Percentiles rank a stretch among this genome's conserved stretches.
Evolutionary conservation across 768 basidiomycete genomes (phyloP).

Genomic region (Daedaleopsis sinensis): DNA sequence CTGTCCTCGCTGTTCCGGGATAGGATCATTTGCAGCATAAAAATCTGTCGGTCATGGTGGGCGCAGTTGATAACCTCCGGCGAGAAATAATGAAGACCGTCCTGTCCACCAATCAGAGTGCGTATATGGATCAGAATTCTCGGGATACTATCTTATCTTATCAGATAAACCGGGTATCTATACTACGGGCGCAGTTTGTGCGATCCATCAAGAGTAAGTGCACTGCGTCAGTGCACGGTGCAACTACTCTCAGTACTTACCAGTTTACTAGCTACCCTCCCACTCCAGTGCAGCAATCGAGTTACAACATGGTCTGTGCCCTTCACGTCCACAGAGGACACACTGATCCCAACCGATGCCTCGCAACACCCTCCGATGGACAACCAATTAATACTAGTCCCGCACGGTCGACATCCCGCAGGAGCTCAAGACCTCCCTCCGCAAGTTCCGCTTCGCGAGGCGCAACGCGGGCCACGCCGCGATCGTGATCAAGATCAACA

Average conservation of each 20-base stretch:
- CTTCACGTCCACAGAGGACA: neutral
- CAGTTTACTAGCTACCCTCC: too few relatives aligned
- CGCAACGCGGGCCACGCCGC: conserved; percentile 72
- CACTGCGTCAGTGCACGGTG: too few relatives aligned
- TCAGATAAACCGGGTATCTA: conserved; percentile 9
- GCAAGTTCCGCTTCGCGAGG: conserved; percentile 80
- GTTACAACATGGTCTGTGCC: conserved; percentile 11
- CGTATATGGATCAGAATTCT: too few relatives aligned
- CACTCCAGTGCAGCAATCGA: too few relatives aligned
- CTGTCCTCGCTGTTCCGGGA: too few relatives aligned
- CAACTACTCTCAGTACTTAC: too few relatives aligned
- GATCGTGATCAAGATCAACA: conserved; percentile 90
- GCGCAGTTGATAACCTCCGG: too few relatives aligned
- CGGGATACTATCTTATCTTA: conserved; percentile 7
- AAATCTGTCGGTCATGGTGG: neutral
- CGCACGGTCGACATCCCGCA: conserved; percentile 87
- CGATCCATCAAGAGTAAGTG: too few relatives aligned
- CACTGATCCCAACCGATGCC: neutral
- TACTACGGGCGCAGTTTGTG: too few relatives aligned
- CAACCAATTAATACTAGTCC: conserved; percentile 46
- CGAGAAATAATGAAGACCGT: too few relatives aligned
- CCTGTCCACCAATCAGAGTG: neutral
- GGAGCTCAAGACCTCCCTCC: conserved; percentile 73
- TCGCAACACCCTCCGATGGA: neutral
- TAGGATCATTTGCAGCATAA: neutral